These are phyloP conservation scores for Plasmodium malariae DNA, from an alignment of 169 alveolate species.

Conservation along the genomic window DNA sequence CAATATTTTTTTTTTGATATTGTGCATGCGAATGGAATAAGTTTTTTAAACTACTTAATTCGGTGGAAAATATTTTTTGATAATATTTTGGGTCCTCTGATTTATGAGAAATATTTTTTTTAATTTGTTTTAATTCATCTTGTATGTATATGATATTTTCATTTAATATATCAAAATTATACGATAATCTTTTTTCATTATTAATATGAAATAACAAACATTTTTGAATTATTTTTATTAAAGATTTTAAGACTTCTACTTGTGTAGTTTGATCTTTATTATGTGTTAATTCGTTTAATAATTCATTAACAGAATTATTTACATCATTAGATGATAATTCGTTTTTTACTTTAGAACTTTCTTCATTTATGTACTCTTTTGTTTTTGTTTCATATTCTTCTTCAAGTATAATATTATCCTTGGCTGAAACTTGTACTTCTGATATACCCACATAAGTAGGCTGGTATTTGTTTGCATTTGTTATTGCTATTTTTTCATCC, in stretches of 20 bases:
- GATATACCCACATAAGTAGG: conserved; percentile 72
- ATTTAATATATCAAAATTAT: conserved; percentile 14
- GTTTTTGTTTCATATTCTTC: background rate
- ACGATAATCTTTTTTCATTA: conserved; percentile 27
- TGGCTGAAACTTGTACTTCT: background rate
- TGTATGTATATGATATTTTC: conserved; percentile 4
- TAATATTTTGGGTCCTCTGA: conserved; percentile 47
- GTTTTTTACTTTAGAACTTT: background rate
- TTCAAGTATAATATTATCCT: background rate
- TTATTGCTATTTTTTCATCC: background rate
- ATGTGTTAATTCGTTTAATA: background rate
- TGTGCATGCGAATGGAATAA: conserved; percentile 72
- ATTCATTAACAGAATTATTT: background rate
- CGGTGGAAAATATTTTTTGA: conserved; percentile 62
- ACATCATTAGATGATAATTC: background rate
- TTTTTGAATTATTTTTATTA: conserved; percentile 20
- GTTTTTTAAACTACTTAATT: conserved; percentile 61
- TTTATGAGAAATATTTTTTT: conserved; percentile 15
- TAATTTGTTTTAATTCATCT: conserved; percentile 27
- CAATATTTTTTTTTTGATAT: conserved; percentile 53
- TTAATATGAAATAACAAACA: conserved; percentile 26
- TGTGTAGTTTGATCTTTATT: background rate
- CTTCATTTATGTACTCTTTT: background rate
- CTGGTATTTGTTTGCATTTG: background rate
- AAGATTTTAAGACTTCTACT: conserved; percentile 18